Evolutionary conservation across 2,329 filamentous ascomycete genomes (phyloP), one percentile per base, ranked within the genome.

Genomic region (Penicillium sp.): DNA sequence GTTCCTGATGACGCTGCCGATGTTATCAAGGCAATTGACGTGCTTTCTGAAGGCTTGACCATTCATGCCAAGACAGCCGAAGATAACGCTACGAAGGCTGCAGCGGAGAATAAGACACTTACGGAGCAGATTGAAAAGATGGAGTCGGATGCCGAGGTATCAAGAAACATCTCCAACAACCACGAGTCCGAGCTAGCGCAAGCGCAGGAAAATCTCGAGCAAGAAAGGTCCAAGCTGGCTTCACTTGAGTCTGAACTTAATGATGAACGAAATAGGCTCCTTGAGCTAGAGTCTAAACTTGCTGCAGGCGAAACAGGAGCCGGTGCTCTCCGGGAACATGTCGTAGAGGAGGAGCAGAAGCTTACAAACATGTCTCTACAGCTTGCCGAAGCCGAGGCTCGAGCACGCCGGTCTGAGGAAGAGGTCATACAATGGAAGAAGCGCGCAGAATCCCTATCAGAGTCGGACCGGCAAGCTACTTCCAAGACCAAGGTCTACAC

Each of bases 221-320:
- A 79, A 15, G 81, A 83, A 65, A 80, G 79, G 58, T 79, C 79
- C 9, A 84, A 82, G 67, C 73, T 81, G 7, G 73, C 73, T 2
- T 78, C 80, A 0, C 71, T 87, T 38, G 76, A 78, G 17, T 71
- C 79, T 13, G 85, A 88, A 67, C 77, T 89, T n/a, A 82, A 84
- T 2, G 87, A 91, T 60, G 87, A 90, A 63, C 88, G 91, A 45
- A 81, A 84, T 15, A 90, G 95, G 68, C 83, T 96, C 23, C 85
- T 84, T 61, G 82, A 85, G 30, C 80, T 96, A 23, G 87, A 91
- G 60, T 81, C 82, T 17, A 90, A 90, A 74, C 89, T 96, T 71
- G 87, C 90, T 1, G 90, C 93, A 66, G 93, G 92, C 17, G 92
- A 95, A 75, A 93, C 89, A 3, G 92, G 92, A 5, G 93, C 92